These are phyloP conservation scores for Cystobasidium sp. DNA, from an alignment of 1,284 basidiomycete species.

Conservation along the genomic window DNA sequence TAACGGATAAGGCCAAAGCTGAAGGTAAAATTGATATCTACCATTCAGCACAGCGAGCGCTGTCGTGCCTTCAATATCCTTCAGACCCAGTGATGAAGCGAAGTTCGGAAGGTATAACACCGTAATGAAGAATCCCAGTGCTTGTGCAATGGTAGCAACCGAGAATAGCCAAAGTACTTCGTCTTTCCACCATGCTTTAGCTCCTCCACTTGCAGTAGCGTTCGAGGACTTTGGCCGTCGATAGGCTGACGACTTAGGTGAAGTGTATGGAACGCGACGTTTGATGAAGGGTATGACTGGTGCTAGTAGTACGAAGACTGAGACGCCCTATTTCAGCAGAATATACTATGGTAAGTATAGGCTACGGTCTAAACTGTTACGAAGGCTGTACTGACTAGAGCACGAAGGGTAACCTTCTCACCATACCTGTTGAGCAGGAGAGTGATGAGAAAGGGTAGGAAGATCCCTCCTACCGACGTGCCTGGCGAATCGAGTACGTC, in stretches of 20 bases:
- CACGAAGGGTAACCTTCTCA: slow-evolving; percentile 19
- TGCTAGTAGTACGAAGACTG: slow-evolving; percentile 12
- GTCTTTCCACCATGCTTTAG: slow-evolving; percentile 31
- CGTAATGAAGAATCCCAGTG: slow-evolving; percentile 30
- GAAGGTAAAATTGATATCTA: not conserved
- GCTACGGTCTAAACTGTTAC: not conserved
- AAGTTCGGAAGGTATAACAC: slow-evolving; percentile 37
- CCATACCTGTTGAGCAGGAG: slow-evolving; percentile 30
- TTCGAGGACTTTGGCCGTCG: not conserved
- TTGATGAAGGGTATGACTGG: slow-evolving; percentile 33
- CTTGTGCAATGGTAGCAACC: slow-evolving; percentile 25
- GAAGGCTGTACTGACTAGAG: not conserved
- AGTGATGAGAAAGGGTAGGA: slow-evolving; percentile 30
- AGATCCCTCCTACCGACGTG: slow-evolving; percentile 36
- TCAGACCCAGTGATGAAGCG: slow-evolving; percentile 17
- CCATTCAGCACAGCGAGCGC: slow-evolving; percentile 31
- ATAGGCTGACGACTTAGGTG: slow-evolving; percentile 22
- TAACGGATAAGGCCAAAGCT: not conserved
- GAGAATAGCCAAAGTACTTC: slow-evolving; percentile 26
- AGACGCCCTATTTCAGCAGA: slow-evolving; percentile 19
- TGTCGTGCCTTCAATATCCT: slow-evolving; percentile 23
- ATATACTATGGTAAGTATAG: not conserved
- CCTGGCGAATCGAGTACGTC: not conserved
- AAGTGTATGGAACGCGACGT: slow-evolving; percentile 27
- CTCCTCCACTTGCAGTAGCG: not conserved